Conservation (phyloP, 495 filamentous ascomycete species). For the Oidiodendron maius region DNA sequence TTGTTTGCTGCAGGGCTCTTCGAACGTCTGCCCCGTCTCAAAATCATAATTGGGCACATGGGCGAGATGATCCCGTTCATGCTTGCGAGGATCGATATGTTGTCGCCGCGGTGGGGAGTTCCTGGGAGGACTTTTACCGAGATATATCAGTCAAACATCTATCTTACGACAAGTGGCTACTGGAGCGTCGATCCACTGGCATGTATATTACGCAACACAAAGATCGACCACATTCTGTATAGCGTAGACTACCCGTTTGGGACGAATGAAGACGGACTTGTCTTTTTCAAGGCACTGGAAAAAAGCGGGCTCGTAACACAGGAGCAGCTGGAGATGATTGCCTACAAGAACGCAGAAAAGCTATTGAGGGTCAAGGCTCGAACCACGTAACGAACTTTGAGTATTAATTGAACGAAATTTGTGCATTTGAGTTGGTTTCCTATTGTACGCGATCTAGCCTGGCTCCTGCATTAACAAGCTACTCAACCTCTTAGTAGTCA, state of each 20-base stretch:
- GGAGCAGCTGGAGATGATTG: constrained; percentile 48
- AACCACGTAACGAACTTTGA: too few relatives aligned
- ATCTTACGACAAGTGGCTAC: constrained; percentile 59
- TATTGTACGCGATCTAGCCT: too few relatives aligned
- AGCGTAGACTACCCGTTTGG: constrained; percentile 57
- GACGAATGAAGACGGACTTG: constrained; percentile 34
- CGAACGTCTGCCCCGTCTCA: constrained; percentile 49
- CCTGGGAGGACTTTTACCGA: background rate
- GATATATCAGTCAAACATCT: constrained; percentile 46
- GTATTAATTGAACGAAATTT: too few relatives aligned
- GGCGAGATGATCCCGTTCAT: constrained; percentile 62
- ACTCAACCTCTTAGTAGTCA: too few relatives aligned
- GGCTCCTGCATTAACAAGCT: too few relatives aligned
- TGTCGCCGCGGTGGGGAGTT: constrained; percentile 40
- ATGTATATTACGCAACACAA: constrained; percentile 44
- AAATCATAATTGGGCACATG: constrained; percentile 61
- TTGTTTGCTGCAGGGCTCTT: constrained; percentile 29
- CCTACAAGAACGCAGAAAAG: constrained; percentile 47
- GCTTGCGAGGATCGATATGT: constrained; percentile 51
- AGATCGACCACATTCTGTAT: constrained; percentile 47
- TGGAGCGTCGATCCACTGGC: constrained; percentile 51
- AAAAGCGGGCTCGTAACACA: constrained; percentile 42
- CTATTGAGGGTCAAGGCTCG: constrained; percentile 36
- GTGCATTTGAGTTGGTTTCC: too few relatives aligned
- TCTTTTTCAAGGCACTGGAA: constrained; percentile 43